A percentile compares a stretch with the other conserved stretches of the same genome.
phyloP scores from a whole-genome alignment of 768 basidiomycete species.

The Tephrocybe sp. region DNA sequence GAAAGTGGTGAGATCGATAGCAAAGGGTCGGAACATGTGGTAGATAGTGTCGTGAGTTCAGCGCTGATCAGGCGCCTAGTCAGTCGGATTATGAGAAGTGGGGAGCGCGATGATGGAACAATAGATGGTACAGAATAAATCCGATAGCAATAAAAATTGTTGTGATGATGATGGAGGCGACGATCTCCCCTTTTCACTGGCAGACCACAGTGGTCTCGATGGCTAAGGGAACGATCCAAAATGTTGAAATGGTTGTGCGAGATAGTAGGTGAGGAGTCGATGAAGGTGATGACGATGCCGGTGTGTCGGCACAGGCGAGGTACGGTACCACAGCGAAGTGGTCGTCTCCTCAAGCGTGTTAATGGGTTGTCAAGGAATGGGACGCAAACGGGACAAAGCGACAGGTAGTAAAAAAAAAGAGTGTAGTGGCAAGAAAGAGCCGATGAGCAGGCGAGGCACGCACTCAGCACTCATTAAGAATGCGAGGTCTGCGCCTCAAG shows the following conservation, averaged over 20 bases:
- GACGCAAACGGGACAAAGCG: conserved; percentile 40
- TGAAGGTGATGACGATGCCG: conserved; percentile 49
- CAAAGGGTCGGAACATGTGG: conserved; percentile 17
- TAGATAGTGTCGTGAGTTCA: conserved; percentile 11
- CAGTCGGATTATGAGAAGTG: conserved; percentile 14
- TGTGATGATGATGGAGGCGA: conserved; percentile 23
- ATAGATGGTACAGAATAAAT: conserved; percentile 32
- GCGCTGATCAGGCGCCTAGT: conserved; percentile 45
- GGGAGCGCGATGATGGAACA: conserved; percentile 4
- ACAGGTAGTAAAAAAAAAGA: conserved; percentile 36
- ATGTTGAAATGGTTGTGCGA: conserved; percentile 27
- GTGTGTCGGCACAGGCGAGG: conserved; percentile 78
- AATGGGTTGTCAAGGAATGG: conserved; percentile 55
- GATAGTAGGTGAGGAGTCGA: conserved; percentile 20
- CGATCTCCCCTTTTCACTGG: conserved; percentile 18
- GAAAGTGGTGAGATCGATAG: conserved; percentile 11
- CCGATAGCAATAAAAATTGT: conserved; percentile 49
- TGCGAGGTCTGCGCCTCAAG: conserved; percentile 57
- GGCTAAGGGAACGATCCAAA: conserved; percentile 24
- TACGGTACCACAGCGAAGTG: conserved; percentile 82
- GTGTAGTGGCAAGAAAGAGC: conserved; percentile 55
- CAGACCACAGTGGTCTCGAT: conserved; percentile 16
- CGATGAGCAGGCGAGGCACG: conserved; percentile 52
- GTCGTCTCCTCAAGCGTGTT: conserved; percentile 70
- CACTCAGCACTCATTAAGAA: conserved; percentile 47